Evolutionary conservation across 257 asterid species (phyloP).

Genomic region (Przewalskia tangutica): DNA sequence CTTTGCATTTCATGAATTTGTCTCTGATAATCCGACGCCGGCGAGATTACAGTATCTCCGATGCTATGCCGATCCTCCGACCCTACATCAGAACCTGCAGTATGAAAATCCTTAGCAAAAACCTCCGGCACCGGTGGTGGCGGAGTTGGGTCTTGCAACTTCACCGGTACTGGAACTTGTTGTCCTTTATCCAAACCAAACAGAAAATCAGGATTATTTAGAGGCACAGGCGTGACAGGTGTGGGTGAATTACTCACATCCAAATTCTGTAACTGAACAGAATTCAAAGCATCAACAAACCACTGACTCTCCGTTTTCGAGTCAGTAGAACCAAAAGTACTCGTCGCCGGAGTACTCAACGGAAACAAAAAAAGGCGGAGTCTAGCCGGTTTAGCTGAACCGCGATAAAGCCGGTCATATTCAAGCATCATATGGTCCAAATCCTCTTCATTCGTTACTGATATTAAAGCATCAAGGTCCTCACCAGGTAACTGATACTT

Average conservation of each 20-base stretch:
- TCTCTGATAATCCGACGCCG: slow-evolving; percentile 17
- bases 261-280: slow-evolving; percentile 20
- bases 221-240: slow-evolving; percentile 1
- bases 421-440: slow-evolving; percentile 61
- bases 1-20: slow-evolving; percentile 27
- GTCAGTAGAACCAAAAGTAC: slow-evolving; percentile 23
- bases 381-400: slow-evolving; percentile 30
- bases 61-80: slow-evolving; percentile 13
- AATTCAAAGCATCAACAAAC: slow-evolving; percentile 35
- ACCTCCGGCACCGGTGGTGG: slow-evolving; percentile 7
- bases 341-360: slow-evolving; percentile 4
- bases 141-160: slow-evolving; percentile 11
- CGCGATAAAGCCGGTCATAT: slow-evolving; percentile 32
- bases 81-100: not conserved
- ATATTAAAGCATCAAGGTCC: slow-evolving; percentile 51
- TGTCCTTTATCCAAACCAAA: slow-evolving; percentile 26
- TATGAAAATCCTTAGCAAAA: slow-evolving; percentile 2
- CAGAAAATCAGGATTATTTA: slow-evolving; percentile 19
- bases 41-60: slow-evolving; percentile 16
- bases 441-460: slow-evolving; percentile 53
- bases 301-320: slow-evolving; percentile 28
- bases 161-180: slow-evolving; percentile 6
- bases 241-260: slow-evolving; percentile 15
- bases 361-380: slow-evolving; percentile 43
- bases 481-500: slow-evolving; percentile 60